These are phyloP conservation scores for Prunus campanulata DNA, from an alignment of 306 rosid genomes.

Conservation along the genomic window DNA sequence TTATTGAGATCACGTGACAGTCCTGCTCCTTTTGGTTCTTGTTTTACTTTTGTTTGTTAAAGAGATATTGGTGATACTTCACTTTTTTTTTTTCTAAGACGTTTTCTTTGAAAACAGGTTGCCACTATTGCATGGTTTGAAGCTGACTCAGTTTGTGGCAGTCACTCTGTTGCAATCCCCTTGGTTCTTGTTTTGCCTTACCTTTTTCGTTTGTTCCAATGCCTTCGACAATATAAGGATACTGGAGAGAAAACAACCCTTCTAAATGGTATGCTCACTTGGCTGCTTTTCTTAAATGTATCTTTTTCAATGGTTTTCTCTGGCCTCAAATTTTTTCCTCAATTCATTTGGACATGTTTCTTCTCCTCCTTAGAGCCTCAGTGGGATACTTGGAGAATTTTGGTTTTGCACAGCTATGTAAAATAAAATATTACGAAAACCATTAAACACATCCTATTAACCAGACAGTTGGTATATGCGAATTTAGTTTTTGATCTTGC, in stretches of 20 bases:
- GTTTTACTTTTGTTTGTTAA: not conserved
- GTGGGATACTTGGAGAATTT: not conserved
- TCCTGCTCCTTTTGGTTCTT: not conserved
- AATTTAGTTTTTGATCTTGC: not conserved
- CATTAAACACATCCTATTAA: not conserved
- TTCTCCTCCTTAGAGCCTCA: not conserved
- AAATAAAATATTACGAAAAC: not conserved
- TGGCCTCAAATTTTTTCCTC: not conserved
- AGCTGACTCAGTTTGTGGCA: slow-evolving; percentile 98
- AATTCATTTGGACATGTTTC: not conserved
- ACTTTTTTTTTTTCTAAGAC: slow-evolving; percentile 22
- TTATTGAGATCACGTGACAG: not conserved
- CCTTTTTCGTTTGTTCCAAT: slow-evolving; percentile 91
- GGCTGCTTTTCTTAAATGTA: not conserved
- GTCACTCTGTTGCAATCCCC: slow-evolving; percentile 94
- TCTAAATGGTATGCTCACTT: slow-evolving; percentile 69
- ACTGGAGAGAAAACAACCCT: slow-evolving; percentile 75
- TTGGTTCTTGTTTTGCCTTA: slow-evolving; percentile 93
- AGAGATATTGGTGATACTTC: slow-evolving; percentile 7
- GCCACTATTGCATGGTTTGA: slow-evolving; percentile 99
- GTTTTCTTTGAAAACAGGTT: slow-evolving; percentile 53
- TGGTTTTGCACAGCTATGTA: not conserved
- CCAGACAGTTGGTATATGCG: not conserved
- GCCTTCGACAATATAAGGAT: slow-evolving; percentile 95
- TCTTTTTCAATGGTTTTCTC: not conserved